Evolutionary conservation across 495 filamentous ascomycete genomes (phyloP), one percentile per base, ranked within the genome.

Genomic region (Talaromyces adpressus): DNA sequence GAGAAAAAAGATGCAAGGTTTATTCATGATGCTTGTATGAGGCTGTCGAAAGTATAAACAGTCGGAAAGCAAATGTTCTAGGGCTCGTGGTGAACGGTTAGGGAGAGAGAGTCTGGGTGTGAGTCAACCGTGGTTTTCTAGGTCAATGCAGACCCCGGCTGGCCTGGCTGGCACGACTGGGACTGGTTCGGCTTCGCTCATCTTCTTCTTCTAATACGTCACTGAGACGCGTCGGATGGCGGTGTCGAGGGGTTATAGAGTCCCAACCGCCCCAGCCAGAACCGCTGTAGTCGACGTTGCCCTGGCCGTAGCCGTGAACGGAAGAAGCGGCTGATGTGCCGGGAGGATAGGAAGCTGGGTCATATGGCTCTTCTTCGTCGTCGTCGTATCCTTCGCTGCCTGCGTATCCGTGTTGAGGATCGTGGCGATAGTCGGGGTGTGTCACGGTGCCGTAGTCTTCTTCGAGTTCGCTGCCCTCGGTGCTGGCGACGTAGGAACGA

Each of bases 141-240:
- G 20, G 41, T 71, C 63, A 74, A 41, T 73, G 73, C 65, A 77
- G 64, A 66, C 77, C 75, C 45, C 75, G 71, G 52, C 74, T 77
- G 1, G 73, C 74, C 54, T 71, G 67, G 57, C 84, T 85, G 20
- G 84, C 84, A 52, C 82, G 79, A 65, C 81, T 83, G 6, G 81
- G 79, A 66, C 78, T 87, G 39, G 84, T 86, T 49, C 85, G 75
- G 63, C 84, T 85, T 61, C 75, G 77, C 67, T 85, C 82, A 64
- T 85, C 82, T 63, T 85, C 82, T 58, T 62, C 60, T 58, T 98
- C 94, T 9, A 94, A 81, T 11, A 98, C 93, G 79, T 98, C 94
- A 71, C 94, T 97, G 62, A 98, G 77, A 60, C 94, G 80, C 3
- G 93, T 97, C 0, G 93, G 93, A 76, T 98, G 94, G 69, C 97